Conservation (phyloP, 2,329 filamentous ascomycete species). For the Truncatella angustata region DNA sequence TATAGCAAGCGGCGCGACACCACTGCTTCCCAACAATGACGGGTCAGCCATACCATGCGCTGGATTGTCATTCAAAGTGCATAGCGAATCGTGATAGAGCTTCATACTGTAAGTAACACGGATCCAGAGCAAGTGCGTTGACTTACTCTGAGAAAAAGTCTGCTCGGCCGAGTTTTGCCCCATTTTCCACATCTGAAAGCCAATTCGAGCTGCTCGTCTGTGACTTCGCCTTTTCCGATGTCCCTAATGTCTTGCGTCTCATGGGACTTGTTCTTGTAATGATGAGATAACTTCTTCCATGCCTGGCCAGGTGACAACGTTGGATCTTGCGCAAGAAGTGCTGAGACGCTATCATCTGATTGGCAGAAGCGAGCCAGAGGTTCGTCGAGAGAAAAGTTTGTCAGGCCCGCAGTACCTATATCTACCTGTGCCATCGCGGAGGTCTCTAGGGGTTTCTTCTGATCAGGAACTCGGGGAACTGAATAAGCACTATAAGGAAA, state of each 20-base stretch:
- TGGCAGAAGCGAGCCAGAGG: conserved; percentile 52
- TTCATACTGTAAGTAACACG: conserved; percentile 23
- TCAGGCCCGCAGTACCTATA: conserved; percentile 1
- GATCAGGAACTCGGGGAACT: conserved; percentile 20
- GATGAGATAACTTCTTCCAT: conserved; percentile 54
- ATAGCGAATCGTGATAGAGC: conserved; percentile 65
- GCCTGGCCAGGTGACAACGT: conserved; percentile 50
- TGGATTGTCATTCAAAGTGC: conserved; percentile 51
- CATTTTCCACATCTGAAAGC: conserved; percentile 65
- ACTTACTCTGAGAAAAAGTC: conserved; percentile 61
- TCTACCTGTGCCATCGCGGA: background rate
- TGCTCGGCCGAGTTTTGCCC: conserved; percentile 60
- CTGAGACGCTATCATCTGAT: conserved; percentile 53
- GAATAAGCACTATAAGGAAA: conserved; percentile 29
- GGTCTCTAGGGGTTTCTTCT: background rate
- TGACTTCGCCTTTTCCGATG: conserved; percentile 19
- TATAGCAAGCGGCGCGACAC: conserved; percentile 66
- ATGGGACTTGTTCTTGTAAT: conserved; percentile 8
- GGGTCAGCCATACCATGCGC: conserved; percentile 51
- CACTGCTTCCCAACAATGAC: conserved; percentile 51
- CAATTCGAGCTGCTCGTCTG: conserved; percentile 45
- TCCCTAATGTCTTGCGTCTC: conserved; percentile 13
- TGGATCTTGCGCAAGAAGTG: conserved; percentile 53
- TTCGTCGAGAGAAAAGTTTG: conserved; percentile 37
- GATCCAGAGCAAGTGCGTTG: background rate